These are phyloP conservation scores for Aspergillus thermomutatus DNA, from an alignment of 2,329 filamentous ascomycete species.

Conservation along the genomic window DNA sequence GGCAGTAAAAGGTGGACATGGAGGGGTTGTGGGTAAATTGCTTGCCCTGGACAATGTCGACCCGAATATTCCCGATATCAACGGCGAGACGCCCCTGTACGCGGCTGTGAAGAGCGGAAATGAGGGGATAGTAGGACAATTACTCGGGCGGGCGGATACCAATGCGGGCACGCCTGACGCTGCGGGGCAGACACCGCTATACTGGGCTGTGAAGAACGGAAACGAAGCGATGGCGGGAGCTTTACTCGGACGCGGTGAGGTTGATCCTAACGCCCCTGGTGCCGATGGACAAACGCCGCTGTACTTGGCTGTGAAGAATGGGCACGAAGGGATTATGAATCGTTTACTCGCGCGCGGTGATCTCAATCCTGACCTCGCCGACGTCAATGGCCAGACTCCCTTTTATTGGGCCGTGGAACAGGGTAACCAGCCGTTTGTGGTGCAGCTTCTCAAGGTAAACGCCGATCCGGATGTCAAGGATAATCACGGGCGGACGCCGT, in stretches of 20 bases:
- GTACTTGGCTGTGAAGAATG: constrained; percentile 13
- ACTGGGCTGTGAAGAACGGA: constrained; percentile 16
- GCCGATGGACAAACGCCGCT: constrained; percentile 10
- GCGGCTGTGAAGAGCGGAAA: constrained; percentile 10
- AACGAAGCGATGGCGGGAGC: constrained; percentile 17
- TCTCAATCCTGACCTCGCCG: constrained; percentile 5
- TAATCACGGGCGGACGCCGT: constrained; percentile 13
- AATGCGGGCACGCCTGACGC: constrained; percentile 10
- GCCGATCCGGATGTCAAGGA: constrained; percentile 10
- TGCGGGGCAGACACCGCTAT: constrained; percentile 12
- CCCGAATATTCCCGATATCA: constrained; percentile 11
- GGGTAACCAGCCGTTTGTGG: constrained; percentile 2
- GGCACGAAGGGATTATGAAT: constrained; percentile 18
- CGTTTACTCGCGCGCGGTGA: constrained; percentile 10
- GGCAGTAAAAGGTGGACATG: constrained; percentile 17
- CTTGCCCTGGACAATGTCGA: constrained; percentile 13
- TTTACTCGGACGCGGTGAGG: constrained; percentile 14
- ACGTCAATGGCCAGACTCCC: background rate
- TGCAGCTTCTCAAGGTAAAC: constrained; percentile 8
- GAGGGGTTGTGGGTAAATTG: constrained; percentile 12
- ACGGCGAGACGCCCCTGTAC: constrained; percentile 15
- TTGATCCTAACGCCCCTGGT: constrained; percentile 11
- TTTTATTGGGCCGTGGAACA: constrained; percentile 5
- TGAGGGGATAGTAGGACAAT: constrained; percentile 9
- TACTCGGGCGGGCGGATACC: constrained; percentile 15